Evolutionary conservation across 805 yeast genomes (phyloP), one percentile per base, ranked within the genome.

Genomic region (Yamadazyma phyllophila): DNA sequence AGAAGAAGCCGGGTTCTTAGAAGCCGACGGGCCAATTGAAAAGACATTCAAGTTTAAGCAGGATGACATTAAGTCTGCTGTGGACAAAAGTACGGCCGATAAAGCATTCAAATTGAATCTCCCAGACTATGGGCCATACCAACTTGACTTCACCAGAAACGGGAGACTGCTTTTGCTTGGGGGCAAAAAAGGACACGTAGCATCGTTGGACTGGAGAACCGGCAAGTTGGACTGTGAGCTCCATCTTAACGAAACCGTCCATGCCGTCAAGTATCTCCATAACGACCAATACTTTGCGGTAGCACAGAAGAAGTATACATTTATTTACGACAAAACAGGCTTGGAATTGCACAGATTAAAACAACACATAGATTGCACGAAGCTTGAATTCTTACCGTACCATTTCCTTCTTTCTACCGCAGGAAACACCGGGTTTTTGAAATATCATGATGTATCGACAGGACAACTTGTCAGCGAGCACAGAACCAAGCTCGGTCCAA

Each of bases 401-500:
- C 99, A 94, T 67, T 91, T 84, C 57, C 69, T 94, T 32, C 73
- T 94, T 39, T 90, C 84, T 1, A 81, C 96, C 0, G 89, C 96
- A 1, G 98, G 99, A 35, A 82, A 86, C 55, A 81, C 96, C 2
- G 97, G 97, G 5, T 86, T 76, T 65, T 73, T 94, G 49, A 88
- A 87, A 66, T 94, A 88, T 65, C 98, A 94, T 60, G 99, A 94
- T 66, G 95, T 91, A 2, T 85, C 97, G 2, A 94, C 98, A 0
- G 99, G 99, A 49, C 79, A 75, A 39, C 69, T 89, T 29, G 94
- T 91, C 1, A 75, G 89, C 36, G 98, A 94, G 63, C 70, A 82
- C 26, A 78, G 91, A 60, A 90, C 97, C 7, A 89, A 86, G 63
- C 66, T 88, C 51, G 99, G 99, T 1, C 96, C 98, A 14, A 86